A percentile compares a stretch with the other conserved stretches of the same genome.
Evolutionary conservation across 768 basidiomycete species (phyloP).

Genomic region (Hygrocybe punicea): DNA sequence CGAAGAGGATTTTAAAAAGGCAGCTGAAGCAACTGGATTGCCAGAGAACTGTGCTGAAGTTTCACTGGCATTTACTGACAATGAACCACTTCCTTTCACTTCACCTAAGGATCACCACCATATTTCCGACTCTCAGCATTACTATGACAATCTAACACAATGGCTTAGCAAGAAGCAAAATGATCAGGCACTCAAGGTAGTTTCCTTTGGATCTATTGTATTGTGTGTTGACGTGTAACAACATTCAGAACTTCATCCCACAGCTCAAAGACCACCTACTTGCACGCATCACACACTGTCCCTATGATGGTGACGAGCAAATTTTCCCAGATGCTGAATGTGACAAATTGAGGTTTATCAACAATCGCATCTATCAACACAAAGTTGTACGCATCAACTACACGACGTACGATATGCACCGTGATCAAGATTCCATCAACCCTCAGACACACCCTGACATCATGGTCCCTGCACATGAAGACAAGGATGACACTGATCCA

Average conservation of each 20-base stretch:
- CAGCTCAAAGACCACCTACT: constrained; percentile 21
- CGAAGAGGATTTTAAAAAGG: neutral
- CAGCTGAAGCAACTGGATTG: neutral
- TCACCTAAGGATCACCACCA: constrained; percentile 9
- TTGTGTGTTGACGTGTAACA: constrained; percentile 9
- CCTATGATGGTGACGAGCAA: constrained; percentile 12
- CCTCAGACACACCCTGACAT: constrained; percentile 26
- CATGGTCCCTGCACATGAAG: constrained; percentile 16
- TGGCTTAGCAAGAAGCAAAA: neutral
- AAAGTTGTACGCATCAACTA: constrained; percentile 27
- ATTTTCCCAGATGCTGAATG: constrained; percentile 7
- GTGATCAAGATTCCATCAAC: constrained; percentile 34
- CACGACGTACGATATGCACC: constrained; percentile 28
- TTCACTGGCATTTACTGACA: neutral
- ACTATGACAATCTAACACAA: constrained; percentile 3
- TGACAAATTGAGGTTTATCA: constrained; percentile 8
- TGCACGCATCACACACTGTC: neutral
- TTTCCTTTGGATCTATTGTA: neutral
- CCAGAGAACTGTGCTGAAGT: neutral
- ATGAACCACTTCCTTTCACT: constrained; percentile 4
- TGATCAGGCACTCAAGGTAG: constrained; percentile 7
- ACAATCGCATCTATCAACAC: constrained; percentile 25
- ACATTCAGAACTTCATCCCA: constrained; percentile 19
- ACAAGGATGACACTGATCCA: constrained; percentile 2
- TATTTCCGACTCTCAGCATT: constrained; percentile 21